Conservation (phyloP, 2,329 filamentous ascomycete genomes). For the Fusarium metavorans region DNA sequence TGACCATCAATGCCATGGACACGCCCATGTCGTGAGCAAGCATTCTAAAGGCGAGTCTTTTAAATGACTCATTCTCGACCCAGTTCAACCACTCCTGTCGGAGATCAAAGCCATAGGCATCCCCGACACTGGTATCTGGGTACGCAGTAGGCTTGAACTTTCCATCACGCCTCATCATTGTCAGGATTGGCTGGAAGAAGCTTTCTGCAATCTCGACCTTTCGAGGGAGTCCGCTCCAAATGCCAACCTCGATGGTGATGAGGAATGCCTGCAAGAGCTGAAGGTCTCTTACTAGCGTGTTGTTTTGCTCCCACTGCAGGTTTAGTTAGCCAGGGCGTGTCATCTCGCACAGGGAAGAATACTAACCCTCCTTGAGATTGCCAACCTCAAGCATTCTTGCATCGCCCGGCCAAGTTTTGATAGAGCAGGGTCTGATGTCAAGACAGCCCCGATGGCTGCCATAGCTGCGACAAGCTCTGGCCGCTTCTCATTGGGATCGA, state of each 20-base stretch:
- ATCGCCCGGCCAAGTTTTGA: slow-evolving; percentile 56
- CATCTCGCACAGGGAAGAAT: too few relatives aligned
- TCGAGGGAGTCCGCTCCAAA: slow-evolving; percentile 53
- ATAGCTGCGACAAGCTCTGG: slow-evolving; percentile 53
- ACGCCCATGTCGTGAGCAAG: slow-evolving; percentile 47
- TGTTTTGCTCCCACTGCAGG: slow-evolving; percentile 50
- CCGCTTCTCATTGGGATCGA: slow-evolving; percentile 50
- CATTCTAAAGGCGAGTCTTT: slow-evolving; percentile 46
- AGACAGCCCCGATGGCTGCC: slow-evolving; percentile 51
- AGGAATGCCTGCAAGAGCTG: slow-evolving; percentile 50
- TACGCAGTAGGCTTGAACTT: slow-evolving; percentile 46
- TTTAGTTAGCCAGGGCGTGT: not conserved
- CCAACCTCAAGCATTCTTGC: slow-evolving; percentile 50
- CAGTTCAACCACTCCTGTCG: slow-evolving; percentile 44
- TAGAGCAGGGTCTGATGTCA: slow-evolving; percentile 52
- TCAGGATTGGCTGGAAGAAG: slow-evolving; percentile 51
- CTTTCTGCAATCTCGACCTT: slow-evolving; percentile 56
- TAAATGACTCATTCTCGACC: slow-evolving; percentile 48
- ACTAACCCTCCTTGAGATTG: slow-evolving; percentile 33
- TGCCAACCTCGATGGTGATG: slow-evolving; percentile 48
- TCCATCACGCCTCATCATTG: slow-evolving; percentile 51
- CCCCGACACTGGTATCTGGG: slow-evolving; percentile 5
- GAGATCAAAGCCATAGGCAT: slow-evolving; percentile 12
- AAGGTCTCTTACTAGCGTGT: slow-evolving; percentile 47
- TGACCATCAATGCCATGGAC: slow-evolving; percentile 46